phyloP scores from a whole-genome alignment of 306 rosid genomes.

The Herpetospermum pedunculosum region DNA sequence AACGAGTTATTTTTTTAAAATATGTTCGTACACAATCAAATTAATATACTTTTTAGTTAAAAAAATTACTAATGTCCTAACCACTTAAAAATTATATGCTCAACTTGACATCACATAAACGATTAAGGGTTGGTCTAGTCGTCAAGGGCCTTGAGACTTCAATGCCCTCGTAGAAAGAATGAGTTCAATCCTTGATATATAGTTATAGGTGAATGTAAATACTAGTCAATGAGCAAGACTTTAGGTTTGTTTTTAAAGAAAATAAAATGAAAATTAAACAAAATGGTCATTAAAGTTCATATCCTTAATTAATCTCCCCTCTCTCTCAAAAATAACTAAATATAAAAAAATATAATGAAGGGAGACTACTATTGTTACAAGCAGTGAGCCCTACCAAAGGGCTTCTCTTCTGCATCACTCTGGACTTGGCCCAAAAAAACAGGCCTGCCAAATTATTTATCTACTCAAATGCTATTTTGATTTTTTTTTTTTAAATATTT shows the following conservation, averaged over 20 bases:
- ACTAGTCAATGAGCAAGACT: background rate
- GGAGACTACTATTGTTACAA: background rate
- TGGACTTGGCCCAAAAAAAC: conserved; percentile 2
- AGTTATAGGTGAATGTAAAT: background rate
- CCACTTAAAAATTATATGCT: background rate
- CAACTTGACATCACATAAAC: background rate
- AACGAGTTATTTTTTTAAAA: too few relatives aligned
- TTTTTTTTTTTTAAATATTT: background rate
- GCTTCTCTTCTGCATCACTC: background rate
- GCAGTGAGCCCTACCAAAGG: background rate
- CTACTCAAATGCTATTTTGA: background rate
- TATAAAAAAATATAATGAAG: background rate
- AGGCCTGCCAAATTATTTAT: background rate
- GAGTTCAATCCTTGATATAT: too few relatives aligned
- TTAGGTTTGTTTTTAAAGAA: background rate
- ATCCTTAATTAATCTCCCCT: background rate
- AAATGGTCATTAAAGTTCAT: background rate
- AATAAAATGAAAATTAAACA: background rate
- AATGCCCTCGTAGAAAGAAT: too few relatives aligned
- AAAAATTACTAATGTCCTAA: background rate
- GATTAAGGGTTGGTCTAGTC: too few relatives aligned
- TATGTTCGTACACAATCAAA: background rate
- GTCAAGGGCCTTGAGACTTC: too few relatives aligned
- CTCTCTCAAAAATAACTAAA: too few relatives aligned
- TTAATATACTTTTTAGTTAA: background rate